phyloP scores from a whole-genome alignment of 2,329 filamentous ascomycete species.

The Ampelomyces quisqualis region DNA sequence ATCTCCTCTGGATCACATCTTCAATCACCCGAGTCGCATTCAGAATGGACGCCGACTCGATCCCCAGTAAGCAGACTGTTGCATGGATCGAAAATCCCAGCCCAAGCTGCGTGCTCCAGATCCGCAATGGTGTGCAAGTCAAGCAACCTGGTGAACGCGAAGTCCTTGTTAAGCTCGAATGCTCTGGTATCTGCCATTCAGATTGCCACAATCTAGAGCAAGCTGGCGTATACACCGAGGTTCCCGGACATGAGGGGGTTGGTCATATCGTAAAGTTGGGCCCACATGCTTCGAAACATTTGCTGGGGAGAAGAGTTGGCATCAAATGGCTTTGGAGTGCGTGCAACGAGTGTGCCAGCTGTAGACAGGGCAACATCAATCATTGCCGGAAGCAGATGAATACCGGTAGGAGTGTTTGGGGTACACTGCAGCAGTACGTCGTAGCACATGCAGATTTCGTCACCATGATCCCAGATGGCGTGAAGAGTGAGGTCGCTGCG shows the following conservation, averaged over 20 bases:
- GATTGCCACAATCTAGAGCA: constrained; percentile 50
- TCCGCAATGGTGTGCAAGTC: constrained; percentile 40
- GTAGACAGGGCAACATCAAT: constrained; percentile 42
- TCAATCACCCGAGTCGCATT: background rate
- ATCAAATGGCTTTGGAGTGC: constrained; percentile 51
- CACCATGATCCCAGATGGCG: constrained; percentile 38
- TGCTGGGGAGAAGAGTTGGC: constrained; percentile 45
- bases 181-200: constrained; percentile 51
- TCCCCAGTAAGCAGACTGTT: constrained; percentile 38
- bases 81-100: constrained; percentile 43
- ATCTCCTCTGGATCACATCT: background rate
- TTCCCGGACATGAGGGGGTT: constrained; percentile 52
- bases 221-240: constrained; percentile 48
- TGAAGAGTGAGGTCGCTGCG: constrained; percentile 40
- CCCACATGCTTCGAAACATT: constrained; percentile 13
- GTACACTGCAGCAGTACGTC: constrained; percentile 41
- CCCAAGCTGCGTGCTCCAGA: constrained; percentile 39
- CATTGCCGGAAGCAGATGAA: constrained; percentile 49
- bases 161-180: constrained; percentile 52
- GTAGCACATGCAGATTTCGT: constrained; percentile 39
- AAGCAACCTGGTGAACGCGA: constrained; percentile 44
- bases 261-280: constrained; percentile 47
- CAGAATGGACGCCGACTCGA: constrained; percentile 7
- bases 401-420: constrained; percentile 43
- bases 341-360: constrained; percentile 44